phyloP scores from a whole-genome alignment of 1,284 basidiomycete genomes.

The Ustilago trichophora region DNA sequence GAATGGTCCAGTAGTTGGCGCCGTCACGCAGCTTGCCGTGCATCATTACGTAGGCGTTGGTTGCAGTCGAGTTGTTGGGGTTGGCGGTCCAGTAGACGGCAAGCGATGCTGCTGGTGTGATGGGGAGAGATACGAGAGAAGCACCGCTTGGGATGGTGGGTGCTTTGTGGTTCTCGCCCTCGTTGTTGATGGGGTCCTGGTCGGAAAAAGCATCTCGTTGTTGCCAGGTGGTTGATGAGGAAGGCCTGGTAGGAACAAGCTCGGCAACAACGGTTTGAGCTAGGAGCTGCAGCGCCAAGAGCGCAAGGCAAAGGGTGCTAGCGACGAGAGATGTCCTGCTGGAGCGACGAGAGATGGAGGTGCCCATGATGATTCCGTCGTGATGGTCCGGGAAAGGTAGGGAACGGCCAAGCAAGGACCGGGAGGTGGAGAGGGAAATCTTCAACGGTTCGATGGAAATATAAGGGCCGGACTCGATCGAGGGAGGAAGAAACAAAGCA shows the following conservation, averaged over 20 bases:
- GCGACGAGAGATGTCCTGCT: not conserved
- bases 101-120: slow-evolving; percentile 21
- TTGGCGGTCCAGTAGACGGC: slow-evolving; percentile 52
- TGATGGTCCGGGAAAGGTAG: no score
- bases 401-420: no score
- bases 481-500: no score
- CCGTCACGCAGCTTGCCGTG: slow-evolving; percentile 62
- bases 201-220: slow-evolving; percentile 39
- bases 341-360: not conserved
- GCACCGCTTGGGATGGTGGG: slow-evolving; percentile 46
- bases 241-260: not conserved
- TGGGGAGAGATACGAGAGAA: slow-evolving; percentile 38
- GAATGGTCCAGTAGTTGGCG: slow-evolving; percentile 53
- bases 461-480: no score
- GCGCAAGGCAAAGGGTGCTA: slow-evolving; percentile 12
- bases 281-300: slow-evolving; percentile 12
- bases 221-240: not conserved
- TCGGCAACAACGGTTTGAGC: not conserved
- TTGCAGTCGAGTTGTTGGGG: slow-evolving; percentile 39
- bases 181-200: slow-evolving; percentile 27
- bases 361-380: not conserved
- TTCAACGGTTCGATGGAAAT: no score
- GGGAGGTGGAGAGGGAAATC: no score
- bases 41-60: slow-evolving; percentile 62
- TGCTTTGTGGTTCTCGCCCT: slow-evolving; percentile 44